Conservation (phyloP, 495 filamentous ascomycete genomes). For the Lepraria neglecta region DNA sequence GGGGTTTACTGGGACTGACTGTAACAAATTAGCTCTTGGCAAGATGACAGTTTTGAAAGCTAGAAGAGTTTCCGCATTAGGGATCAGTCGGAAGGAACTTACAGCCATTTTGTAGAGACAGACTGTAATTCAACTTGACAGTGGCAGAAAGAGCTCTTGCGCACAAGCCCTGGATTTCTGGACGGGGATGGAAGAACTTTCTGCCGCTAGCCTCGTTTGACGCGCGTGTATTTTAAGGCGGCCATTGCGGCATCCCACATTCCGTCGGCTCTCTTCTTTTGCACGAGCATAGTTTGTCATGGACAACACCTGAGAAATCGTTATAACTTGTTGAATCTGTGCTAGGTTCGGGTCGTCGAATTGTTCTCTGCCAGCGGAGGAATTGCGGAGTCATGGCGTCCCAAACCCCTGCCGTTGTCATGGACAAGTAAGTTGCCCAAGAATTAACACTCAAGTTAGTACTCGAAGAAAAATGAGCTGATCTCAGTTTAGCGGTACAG, state of each 20-base stretch:
- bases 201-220: conserved; percentile 2
- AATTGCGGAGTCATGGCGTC: conserved; percentile 62
- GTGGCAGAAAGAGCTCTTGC: not conserved
- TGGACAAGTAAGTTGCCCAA: conserved; percentile 86
- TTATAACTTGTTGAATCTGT: not conserved
- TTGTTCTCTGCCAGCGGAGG: not conserved
- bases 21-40: conserved; percentile 12
- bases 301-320: not conserved
- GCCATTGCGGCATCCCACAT: conserved; percentile 19
- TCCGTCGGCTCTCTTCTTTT: not conserved
- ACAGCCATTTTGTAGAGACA: conserved; percentile 14
- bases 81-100: not conserved
- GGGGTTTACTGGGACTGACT: conserved; percentile 85
- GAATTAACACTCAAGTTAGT: not conserved
- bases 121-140: not conserved
- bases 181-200: conserved; percentile 4
- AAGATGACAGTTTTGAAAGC: too few relatives aligned
- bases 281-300: not conserved
- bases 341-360: not conserved
- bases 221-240: conserved; percentile 19
- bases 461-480: conserved; percentile 20
- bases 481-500: conserved; percentile 70
- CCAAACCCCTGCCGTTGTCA: conserved; percentile 99
- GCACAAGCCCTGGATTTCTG: not conserved
- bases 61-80: not conserved